Evolutionary conservation across 169 alveolate genomes (phyloP).

Genomic region (Plasmodium gaboni): DNA sequence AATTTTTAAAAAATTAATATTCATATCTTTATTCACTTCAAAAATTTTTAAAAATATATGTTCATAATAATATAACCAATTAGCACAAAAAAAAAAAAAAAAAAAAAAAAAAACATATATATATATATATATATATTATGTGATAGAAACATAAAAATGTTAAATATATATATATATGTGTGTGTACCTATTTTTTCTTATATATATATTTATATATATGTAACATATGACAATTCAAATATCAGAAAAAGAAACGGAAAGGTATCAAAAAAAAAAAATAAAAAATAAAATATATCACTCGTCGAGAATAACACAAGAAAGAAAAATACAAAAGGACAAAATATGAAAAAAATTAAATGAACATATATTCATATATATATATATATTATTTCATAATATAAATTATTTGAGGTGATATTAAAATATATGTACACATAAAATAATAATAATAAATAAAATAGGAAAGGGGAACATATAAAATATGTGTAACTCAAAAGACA

Average conservation of each 20-base stretch:
- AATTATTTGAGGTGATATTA: too few relatives aligned
- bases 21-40: constrained; percentile 14
- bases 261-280: not conserved
- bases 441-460: too few relatives aligned
- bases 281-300: not conserved
- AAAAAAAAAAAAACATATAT: not conserved
- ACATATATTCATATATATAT: not conserved
- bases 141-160: too few relatives aligned
- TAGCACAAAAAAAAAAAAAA: not conserved
- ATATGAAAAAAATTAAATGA: not conserved
- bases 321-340: not conserved
- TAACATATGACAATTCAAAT: not conserved
- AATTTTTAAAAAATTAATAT: not conserved
- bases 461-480: too few relatives aligned
- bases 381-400: not conserved
- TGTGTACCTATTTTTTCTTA: too few relatives aligned
- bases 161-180: too few relatives aligned
- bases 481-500: too few relatives aligned
- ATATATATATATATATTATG: too few relatives aligned
- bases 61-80: not conserved
- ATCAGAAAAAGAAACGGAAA: not conserved
- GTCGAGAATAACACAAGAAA: not conserved
- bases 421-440: too few relatives aligned
- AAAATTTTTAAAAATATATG: not conserved
- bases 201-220: too few relatives aligned